Evolutionary conservation across 495 filamentous ascomycete species (phyloP), one percentile per base, ranked within the genome.

Genomic region (Umbilicaria muhlenbergii): DNA sequence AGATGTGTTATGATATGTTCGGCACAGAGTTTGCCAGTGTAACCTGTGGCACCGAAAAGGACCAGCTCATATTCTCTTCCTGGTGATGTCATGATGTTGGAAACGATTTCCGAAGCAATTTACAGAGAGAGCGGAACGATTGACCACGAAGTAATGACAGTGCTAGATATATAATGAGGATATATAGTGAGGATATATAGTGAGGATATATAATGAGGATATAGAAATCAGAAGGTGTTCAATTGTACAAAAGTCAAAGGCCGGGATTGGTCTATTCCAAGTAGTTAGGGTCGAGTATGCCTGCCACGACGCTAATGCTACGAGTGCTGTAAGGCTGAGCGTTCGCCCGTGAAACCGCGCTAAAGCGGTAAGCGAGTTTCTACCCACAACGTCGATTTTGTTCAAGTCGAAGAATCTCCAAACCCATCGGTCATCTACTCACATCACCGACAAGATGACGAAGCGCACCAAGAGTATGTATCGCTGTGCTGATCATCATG

Each of bases 401-500:
- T 8, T 8, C 24, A 28, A 28, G 24, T 28, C 24, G 1, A 13
- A 42, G 11, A 42, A 14, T 14, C 32, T 43, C 16, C 16, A 13
- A 18, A 5, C 8, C 32, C 28, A 43, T 35, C 32, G 36, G 14
- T 14, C 24, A 28, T 28, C 24, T 28, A 28, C 24, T 21, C 24
- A 28, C 24, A 28, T 28, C 24, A 28, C 24, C 63, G 47, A 35
- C 75, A 86, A 79, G 65, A 94, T 94, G 86, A 89, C 86, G 59
- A 93, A 93, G 74, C 78, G 86, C 71, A 94, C 86, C 43, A 93
- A 93, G 82, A 94, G 72, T 75, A 62, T 58, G 70, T 63, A 44
- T 31, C 41, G 13, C 21, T 11, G 11, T 10, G 11, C 8, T 4
- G 10, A 17, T 16, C 17, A 19, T 5, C 15, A 44, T 48, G 37